These are phyloP conservation scores for Naganishia vaughanmartiniae DNA, from an alignment of 768 basidiomycete genomes.

Conservation along the genomic window DNA sequence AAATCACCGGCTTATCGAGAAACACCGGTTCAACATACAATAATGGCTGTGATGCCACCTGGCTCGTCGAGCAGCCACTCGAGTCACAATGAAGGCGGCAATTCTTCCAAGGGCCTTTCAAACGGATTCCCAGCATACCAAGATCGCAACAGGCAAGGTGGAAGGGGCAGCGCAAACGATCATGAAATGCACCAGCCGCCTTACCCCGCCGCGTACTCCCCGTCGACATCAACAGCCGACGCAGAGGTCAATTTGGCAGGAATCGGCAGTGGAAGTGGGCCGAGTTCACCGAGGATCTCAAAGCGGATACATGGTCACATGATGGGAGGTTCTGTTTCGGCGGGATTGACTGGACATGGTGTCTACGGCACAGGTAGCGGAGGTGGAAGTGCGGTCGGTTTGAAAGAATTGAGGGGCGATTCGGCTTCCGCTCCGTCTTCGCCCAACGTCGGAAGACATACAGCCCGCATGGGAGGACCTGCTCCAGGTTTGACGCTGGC, in stretches of 20 bases:
- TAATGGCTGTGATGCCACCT: slow-evolving; percentile 17
- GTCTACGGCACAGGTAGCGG: background rate
- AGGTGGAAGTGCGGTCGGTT: background rate
- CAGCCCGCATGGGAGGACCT: slow-evolving; percentile 17
- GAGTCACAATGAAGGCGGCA: slow-evolving; percentile 1
- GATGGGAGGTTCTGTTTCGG: background rate
- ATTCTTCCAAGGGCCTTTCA: background rate
- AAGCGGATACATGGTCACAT: slow-evolving; percentile 23
- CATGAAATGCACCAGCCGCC: background rate
- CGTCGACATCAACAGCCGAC: background rate
- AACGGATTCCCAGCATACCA: slow-evolving; percentile 9
- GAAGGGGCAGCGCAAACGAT: slow-evolving; percentile 1
- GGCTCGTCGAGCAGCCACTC: slow-evolving; percentile 6
- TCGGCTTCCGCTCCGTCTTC: slow-evolving; percentile 8
- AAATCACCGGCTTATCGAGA: background rate
- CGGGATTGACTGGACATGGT: background rate
- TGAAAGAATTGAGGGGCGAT: background rate
- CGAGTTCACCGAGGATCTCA: slow-evolving; percentile 17
- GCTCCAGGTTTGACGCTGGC: background rate
- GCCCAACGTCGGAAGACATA: slow-evolving; percentile 2
- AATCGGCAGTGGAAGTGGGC: slow-evolving; percentile 16
- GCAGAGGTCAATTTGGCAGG: slow-evolving; percentile 15
- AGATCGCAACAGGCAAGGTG: slow-evolving; percentile 9
- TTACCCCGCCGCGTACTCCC: background rate
- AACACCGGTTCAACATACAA: background rate